Percentiles rank a stretch among this genome's conserved stretches.
These are phyloP conservation scores for Achaetomium macrosporum DNA, from an alignment of 2,329 filamentous ascomycete species.

Conservation along the genomic window DNA sequence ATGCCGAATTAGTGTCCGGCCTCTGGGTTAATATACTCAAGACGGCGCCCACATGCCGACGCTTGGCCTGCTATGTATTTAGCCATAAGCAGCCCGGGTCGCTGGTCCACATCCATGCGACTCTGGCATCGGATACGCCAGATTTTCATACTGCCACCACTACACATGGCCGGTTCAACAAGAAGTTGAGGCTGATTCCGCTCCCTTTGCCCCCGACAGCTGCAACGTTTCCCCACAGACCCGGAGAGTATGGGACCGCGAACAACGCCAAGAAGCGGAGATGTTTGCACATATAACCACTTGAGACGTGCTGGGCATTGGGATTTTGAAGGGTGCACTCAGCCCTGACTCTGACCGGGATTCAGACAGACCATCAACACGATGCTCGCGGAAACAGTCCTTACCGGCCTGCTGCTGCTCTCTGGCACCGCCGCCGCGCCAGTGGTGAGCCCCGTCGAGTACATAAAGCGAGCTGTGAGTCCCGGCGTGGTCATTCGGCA, in stretches of 20 bases:
- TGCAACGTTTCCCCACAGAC: background rate
- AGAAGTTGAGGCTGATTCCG: background rate
- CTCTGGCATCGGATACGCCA: background rate
- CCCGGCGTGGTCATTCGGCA: constrained; percentile 41
- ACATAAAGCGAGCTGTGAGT: constrained; percentile 37
- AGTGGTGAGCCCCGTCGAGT: constrained; percentile 31
- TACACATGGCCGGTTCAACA: background rate
- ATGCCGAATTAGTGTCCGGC: too few relatives aligned
- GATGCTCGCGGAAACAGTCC: constrained; percentile 17
- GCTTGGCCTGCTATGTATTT: too few relatives aligned
- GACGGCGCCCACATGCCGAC: too few relatives aligned
- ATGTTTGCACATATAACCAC: background rate
- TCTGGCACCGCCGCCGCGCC: constrained; percentile 16
- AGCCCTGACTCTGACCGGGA: background rate
- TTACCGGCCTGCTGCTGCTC: constrained; percentile 18
- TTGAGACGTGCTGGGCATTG: background rate
- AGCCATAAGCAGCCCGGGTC: too few relatives aligned
- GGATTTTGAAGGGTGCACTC: background rate
- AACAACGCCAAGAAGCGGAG: background rate
- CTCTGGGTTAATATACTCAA: too few relatives aligned
- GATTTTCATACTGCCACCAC: background rate
- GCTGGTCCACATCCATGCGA: too few relatives aligned
- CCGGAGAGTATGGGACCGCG: background rate
- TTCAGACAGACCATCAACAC: background rate
- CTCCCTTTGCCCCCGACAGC: constrained; percentile 3